Base-by-base conservation (phyloP, 495 filamentous ascomycete genomes). In the Trichocladium antarcticum region DNA sequence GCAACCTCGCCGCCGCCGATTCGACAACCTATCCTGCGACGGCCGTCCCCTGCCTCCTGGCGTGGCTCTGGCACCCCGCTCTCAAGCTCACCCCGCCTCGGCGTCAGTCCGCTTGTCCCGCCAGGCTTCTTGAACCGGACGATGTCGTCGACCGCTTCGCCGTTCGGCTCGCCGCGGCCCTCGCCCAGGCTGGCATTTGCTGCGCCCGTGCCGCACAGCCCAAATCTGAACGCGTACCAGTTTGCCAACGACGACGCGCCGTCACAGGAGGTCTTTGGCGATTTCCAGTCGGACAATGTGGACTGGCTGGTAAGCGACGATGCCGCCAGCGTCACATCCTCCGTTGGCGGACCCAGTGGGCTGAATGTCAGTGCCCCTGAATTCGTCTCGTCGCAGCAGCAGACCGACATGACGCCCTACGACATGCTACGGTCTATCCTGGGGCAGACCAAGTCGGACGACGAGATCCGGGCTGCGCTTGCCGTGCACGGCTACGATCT, bases 271-370 rank as follows among this genome's bases (percentile, higher is more conserved):
- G 82, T 84, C 42, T 95, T 94, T 61, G 89, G 88, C 11, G 90
- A 97, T 58, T 81, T 86, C 55, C 89, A 89, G 44, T 89, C 81
- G 49, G 92, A 97, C 62, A 90, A 86, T 53, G 87, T 97, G 36
- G 89, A 96, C 62, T 97, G 92, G 93, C 72, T 97, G 32, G 87
- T 95, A 35, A 89, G 81, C 51, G 93, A 99, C 57, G 90, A 95
- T 67, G 78, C 81, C 45, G 75, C 77, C 34, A 93, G 84, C 58
- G 78, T 78, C 42, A 82, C 87, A 11, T 95, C 88, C 10, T 78
- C 81, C 4, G 74, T 77, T 17, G 80, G 79, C 3, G 71, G 73
- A 35, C 76, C 76, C 37, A 78, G 76, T 47, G 84, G 78, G 19
- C 72, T 83, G 24, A 82, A 87, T 52, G 85, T 83, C 47, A 82